Percentiles rank a stretch among this genome's conserved stretches.
Evolutionary conservation across 768 basidiomycete species (phyloP).

Genomic region (Lentinula guzmanii): DNA sequence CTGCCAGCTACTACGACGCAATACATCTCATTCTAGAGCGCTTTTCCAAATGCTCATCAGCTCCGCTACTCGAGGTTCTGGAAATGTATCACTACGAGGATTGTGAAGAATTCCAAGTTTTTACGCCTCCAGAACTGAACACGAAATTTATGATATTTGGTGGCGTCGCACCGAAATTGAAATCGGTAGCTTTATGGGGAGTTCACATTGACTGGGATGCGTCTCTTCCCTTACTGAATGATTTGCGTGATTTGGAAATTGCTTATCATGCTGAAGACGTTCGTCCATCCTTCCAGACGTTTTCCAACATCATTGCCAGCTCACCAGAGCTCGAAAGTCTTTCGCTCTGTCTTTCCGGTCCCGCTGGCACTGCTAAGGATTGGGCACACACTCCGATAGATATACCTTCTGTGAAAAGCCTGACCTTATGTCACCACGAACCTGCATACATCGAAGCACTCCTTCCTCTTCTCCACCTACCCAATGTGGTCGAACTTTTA

Average conservation of each 20-base stretch:
- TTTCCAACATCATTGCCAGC: constrained; percentile 41
- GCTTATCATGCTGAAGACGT: constrained; percentile 59
- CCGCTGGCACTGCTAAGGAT: constrained; percentile 30
- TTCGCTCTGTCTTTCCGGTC: constrained; percentile 52
- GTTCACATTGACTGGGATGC: constrained; percentile 65
- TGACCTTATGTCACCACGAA: constrained; percentile 35
- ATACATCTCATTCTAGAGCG: constrained; percentile 16
- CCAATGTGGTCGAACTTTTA: constrained; percentile 33
- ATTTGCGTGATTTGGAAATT: constrained; percentile 48
- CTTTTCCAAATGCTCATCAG: constrained; percentile 13
- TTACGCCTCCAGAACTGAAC: constrained; percentile 33
- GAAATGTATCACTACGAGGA: constrained; percentile 55
- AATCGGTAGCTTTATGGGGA: constrained; percentile 51
- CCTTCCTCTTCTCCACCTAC: constrained; percentile 30
- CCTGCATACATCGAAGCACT: constrained; percentile 31
- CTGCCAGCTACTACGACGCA: constrained; percentile 17
- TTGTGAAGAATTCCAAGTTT: constrained; percentile 31
- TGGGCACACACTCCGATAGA: constrained; percentile 30
- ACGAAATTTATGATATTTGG: constrained; percentile 45
- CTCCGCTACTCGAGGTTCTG: constrained; percentile 28
- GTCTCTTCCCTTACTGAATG: constrained; percentile 34
- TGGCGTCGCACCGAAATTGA: constrained; percentile 48
- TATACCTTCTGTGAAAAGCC: constrained; percentile 31
- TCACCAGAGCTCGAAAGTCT: constrained; percentile 53
- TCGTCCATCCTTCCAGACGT: constrained; percentile 51